phyloP scores from a whole-genome alignment of 75 land plant species.

The Ceratopteris richardii region DNA sequence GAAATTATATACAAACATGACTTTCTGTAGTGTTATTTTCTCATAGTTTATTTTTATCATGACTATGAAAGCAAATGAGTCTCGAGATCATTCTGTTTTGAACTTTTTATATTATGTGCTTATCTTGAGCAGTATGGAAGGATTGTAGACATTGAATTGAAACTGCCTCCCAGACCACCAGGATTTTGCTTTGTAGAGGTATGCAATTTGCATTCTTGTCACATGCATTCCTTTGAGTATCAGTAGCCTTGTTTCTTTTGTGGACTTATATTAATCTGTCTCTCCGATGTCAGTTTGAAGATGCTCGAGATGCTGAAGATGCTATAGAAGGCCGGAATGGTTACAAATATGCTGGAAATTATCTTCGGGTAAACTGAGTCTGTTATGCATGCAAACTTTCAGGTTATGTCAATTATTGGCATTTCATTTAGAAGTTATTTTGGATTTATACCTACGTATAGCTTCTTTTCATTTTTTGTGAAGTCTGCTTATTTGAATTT shows the following conservation, averaged over 20 bases:
- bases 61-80: no score
- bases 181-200: slow-evolving; percentile 80
- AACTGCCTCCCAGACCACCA: slow-evolving; percentile 74
- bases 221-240: no score
- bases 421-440: slow-evolving; percentile 19
- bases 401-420: slow-evolving; percentile 16
- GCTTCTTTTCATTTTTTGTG: slow-evolving; percentile 10
- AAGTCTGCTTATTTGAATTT: no score
- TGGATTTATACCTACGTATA: slow-evolving; percentile 23
- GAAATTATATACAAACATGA: no score
- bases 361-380: slow-evolving; percentile 32
- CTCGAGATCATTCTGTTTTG: no score
- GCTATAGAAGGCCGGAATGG: slow-evolving; percentile 61
- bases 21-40: no score
- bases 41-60: no score
- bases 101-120: no score
- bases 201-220: no score
- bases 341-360: slow-evolving; percentile 56
- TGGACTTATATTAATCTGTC: no score
- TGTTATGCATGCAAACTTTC: slow-evolving; percentile 9
- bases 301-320: slow-evolving; percentile 69
- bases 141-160: slow-evolving; percentile 66
- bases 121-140: slow-evolving; percentile 55
- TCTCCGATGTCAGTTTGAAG: slow-evolving; percentile 53
- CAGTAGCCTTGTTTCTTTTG: no score